Conservation (phyloP, 2,329 filamentous ascomycete species). For the Graphilbum sp. region DNA sequence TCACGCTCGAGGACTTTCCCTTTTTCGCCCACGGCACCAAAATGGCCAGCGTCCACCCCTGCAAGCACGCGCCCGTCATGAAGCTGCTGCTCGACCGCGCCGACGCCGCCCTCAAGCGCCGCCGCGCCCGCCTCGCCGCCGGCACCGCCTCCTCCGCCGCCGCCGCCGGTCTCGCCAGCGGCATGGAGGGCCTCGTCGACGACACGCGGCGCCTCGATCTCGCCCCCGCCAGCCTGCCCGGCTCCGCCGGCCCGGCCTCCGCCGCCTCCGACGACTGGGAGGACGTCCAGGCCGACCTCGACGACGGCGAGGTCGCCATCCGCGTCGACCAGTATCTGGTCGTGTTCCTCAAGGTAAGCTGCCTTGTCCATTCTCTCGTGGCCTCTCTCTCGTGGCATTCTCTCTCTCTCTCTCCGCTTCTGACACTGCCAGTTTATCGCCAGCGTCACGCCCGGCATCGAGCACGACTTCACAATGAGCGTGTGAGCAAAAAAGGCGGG, state of each 20-base stretch:
- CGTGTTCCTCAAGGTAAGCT: conserved; percentile 83
- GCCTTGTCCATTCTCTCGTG: too few species aligned
- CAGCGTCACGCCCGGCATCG: conserved; percentile 89
- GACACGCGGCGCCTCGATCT: conserved; percentile 1
- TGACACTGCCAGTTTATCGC: conserved; percentile 44
- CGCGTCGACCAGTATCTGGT: conserved; percentile 80
- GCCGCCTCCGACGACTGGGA: conserved; percentile 42
- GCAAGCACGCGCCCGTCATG: conserved; percentile 96
- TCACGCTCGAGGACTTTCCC: conserved; percentile 93
- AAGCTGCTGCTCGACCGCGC: conserved; percentile 91
- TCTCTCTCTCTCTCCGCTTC: too few species aligned
- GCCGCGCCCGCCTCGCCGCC: conserved; percentile 35
- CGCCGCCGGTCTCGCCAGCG: conserved; percentile 31
- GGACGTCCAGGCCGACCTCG: conserved; percentile 43
- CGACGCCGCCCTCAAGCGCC: conserved; percentile 79
- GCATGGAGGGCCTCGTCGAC: conserved; percentile 7
- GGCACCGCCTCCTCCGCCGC: conserved; percentile 27
- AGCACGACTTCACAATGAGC: conserved; percentile 96
- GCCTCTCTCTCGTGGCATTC: too few species aligned
- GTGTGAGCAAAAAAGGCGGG: too few species aligned
- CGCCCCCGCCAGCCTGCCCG: too few species aligned
- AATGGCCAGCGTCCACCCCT: conserved; percentile 93
- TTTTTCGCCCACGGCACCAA: conserved; percentile 86
- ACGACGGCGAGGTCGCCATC: conserved; percentile 61
- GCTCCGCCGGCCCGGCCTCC: not conserved